Conservation (phyloP, 176 grass and related monocot genomes). For the Puya raimondii region DNA sequence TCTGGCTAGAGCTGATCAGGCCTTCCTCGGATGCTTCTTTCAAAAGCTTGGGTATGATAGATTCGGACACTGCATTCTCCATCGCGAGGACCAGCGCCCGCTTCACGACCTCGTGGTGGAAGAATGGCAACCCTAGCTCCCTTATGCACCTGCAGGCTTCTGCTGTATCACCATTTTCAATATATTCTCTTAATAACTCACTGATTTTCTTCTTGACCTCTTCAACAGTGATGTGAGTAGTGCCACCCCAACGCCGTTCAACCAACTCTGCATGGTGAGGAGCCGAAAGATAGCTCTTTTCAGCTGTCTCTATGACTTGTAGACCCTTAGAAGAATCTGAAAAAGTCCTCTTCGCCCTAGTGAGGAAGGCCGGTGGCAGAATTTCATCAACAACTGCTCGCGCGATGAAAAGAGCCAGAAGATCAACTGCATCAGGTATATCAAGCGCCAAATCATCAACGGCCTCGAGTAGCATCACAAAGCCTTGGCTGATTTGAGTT, state of each 20-base stretch:
- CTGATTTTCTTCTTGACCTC: conserved; percentile 76
- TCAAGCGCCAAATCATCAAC: conserved; percentile 87
- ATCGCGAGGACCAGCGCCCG: conserved; percentile 73
- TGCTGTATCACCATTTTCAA: conserved; percentile 56
- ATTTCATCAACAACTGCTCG: conserved; percentile 89
- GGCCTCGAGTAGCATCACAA: conserved; percentile 79
- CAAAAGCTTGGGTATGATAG: conserved; percentile 52
- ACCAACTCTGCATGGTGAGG: conserved; percentile 92
- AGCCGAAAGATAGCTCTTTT: conserved; percentile 94
- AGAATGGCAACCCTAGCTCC: conserved; percentile 84
- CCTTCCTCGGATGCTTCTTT: conserved; percentile 82
- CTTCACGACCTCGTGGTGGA: conserved; percentile 96
- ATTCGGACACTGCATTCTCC: conserved; percentile 70
- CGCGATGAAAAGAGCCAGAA: conserved; percentile 86
- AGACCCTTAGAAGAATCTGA: conserved; percentile 69
- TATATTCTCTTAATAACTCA: conserved; percentile 86
- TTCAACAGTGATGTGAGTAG: conserved; percentile 57
- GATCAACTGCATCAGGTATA: conserved; percentile 68
- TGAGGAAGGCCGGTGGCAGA: conserved; percentile 80
- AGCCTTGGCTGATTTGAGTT: conserved; percentile 69
- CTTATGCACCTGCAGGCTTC: conserved; percentile 95
- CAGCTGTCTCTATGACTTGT: conserved; percentile 72
- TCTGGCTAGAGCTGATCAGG: conserved; percentile 88
- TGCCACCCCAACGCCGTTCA: conserved; percentile 81
- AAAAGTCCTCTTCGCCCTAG: conserved; percentile 46